Evolutionary conservation across 805 yeast genomes (phyloP), one percentile per base, ranked within the genome.

Genomic region (Metschnikowia santaceciliae): DNA sequence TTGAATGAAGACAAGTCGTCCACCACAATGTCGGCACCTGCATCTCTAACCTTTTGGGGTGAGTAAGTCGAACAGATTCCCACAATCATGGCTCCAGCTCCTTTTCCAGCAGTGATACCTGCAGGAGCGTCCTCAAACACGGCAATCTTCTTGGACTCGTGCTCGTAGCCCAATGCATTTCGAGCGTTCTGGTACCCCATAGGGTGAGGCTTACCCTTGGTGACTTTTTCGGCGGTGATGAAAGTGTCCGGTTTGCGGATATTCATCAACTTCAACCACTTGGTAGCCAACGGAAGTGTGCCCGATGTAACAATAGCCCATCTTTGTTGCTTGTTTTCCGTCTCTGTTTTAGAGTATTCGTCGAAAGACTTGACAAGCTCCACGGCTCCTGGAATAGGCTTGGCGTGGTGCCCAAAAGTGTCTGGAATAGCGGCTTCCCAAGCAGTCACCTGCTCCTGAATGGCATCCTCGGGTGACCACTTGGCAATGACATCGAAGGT

Each of bases 251-350:
- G 96, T 66, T 76, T 74, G 50, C 76, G 75, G 46, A 79, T 77
- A 39, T 70, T 65, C 64, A 87, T 75, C 67, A 86, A 79, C 59
- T 77, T 74, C 66, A 89, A 82, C 94, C 96, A 89, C 59, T 84
- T 81, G 61, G 82, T 74, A 50, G 95, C 96, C 75, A 89, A 77
- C 34, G 81, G 84, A 56, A 78, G 75, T 50, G 91, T 84, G 58
- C 96, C 96, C 46, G 90, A 82, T 30, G 96, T 89, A 57, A 90
- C 96, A 63, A 89, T 86, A 50, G 91, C 92, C 90, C 96, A 89
- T 70, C 82, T 82, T 64, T 73, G 78, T 58, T 68, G 53, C 54
- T 71, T 70, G 58, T 70, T 73, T 75, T 54, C 65, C 30, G 77
- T 71, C 30, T 64, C 68, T 67, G 61, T 60, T 56, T 56, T 70